phyloP scores from a whole-genome alignment of 306 rosid species.

The Inga laurina region DNA sequence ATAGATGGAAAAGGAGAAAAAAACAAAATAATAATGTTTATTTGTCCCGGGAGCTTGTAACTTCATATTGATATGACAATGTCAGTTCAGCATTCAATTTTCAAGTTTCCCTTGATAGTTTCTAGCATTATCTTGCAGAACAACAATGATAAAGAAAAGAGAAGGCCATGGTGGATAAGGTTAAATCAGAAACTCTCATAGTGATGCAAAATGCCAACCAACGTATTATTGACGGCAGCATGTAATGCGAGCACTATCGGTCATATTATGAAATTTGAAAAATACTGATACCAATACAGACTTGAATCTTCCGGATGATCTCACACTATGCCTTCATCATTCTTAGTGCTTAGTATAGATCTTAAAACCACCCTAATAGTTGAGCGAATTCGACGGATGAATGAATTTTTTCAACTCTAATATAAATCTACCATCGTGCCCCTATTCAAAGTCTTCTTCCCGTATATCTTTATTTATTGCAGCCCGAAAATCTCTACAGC shows the following conservation, averaged over 20 bases:
- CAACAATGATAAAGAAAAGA: neutral
- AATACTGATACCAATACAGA: no score
- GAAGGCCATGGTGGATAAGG: neutral
- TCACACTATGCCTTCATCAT: neutral
- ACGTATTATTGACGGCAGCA: neutral
- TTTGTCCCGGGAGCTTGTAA: neutral
- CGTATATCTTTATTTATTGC: neutral
- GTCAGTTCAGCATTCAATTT: neutral
- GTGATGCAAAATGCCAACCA: neutral
- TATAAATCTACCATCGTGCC: neutral
- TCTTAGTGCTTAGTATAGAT: neutral
- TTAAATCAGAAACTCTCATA: neutral
- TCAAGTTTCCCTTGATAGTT: conserved; percentile 12
- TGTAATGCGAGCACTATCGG: neutral
- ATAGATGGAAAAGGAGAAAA: conserved; percentile 20
- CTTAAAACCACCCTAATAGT: neutral
- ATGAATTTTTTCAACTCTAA: neutral
- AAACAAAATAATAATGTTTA: conserved; percentile 16
- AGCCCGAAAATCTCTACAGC: neutral
- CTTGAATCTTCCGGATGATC: neutral
- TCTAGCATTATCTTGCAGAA: conserved; percentile 6
- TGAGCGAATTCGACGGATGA: neutral
- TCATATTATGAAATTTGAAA: neutral
- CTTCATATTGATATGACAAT: neutral
- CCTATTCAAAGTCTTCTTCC: neutral